phyloP scores from a whole-genome alignment of 805 yeast species.

The Starmerella geochares region DNA sequence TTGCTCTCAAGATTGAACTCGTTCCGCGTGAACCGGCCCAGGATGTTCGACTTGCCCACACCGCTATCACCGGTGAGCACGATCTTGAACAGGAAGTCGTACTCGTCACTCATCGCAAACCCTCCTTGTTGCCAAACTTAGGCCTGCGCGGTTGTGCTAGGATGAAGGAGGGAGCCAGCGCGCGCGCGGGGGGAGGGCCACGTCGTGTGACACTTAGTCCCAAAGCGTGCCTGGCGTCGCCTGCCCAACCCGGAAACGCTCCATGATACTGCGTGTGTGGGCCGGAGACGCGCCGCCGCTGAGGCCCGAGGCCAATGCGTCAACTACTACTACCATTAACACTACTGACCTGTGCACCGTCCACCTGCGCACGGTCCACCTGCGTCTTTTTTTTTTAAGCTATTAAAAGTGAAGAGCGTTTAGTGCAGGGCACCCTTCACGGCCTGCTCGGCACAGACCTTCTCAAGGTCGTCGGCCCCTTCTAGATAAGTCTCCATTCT shows the following conservation, averaged over 20 bases:
- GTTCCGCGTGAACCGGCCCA: constrained; percentile 88
- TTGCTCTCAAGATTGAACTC: constrained; percentile 91
- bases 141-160: not conserved
- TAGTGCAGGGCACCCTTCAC: too few relatives aligned
- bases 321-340: too few relatives aligned
- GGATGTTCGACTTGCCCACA: constrained; percentile 89
- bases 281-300: too few relatives aligned
- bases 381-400: too few relatives aligned
- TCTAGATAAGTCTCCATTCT: too few relatives aligned
- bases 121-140: not conserved
- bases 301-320: too few relatives aligned
- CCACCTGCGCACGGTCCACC: too few relatives aligned
- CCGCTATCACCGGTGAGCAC: constrained; percentile 96
- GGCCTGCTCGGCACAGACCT: too few relatives aligned
- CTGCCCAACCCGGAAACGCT: not conserved
- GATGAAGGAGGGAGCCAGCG: not conserved
- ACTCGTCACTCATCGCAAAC: constrained; percentile 48
- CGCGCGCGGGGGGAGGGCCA: constrained; percentile 1
- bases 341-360: too few relatives aligned
- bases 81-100: constrained; percentile 85
- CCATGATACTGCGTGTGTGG: not conserved
- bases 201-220: not conserved
- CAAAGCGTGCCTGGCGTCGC: not conserved
- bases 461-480: too few relatives aligned
- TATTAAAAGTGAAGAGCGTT: too few relatives aligned